Evolutionary conservation across 2,329 filamentous ascomycete species (phyloP).

Genomic region (Trichoderma breve): DNA sequence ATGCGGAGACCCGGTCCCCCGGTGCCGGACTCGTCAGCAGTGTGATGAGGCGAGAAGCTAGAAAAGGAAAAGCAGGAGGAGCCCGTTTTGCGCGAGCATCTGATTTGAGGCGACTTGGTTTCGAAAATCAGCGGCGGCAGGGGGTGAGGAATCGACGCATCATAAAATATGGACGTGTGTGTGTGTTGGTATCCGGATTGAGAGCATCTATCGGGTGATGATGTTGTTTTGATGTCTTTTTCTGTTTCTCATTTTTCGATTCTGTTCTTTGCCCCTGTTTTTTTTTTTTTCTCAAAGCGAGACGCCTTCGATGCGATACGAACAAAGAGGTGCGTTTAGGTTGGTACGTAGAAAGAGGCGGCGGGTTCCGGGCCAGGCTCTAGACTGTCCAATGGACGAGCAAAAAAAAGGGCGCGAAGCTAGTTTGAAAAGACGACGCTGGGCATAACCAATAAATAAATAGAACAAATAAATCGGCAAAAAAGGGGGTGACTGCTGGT

Average conservation of each 20-base stretch:
- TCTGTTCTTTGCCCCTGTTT: not conserved
- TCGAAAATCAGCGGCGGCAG: not conserved
- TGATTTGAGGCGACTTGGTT: not conserved
- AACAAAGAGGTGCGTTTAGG: not conserved
- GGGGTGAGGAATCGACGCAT: not conserved
- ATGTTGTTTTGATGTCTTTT: not conserved
- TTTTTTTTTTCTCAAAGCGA: not conserved
- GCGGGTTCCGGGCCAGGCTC: not conserved
- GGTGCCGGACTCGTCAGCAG: not conserved
- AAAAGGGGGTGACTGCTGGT: not conserved
- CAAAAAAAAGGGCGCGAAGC: not conserved
- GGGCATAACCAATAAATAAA: not conserved
- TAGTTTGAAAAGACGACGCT: not conserved
- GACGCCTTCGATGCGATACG: slow-evolving; percentile 7
- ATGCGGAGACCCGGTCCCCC: not conserved
- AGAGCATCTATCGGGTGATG: not conserved
- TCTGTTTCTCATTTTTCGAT: not conserved
- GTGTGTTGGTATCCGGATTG: not conserved
- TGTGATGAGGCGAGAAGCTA: not conserved
- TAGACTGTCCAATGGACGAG: not conserved
- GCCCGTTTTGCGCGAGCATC: not conserved
- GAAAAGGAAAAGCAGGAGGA: not conserved
- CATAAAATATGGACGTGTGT: not conserved
- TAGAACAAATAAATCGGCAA: not conserved
- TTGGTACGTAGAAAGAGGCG: not conserved